Base-by-base conservation (phyloP, 2,329 filamentous ascomycete species). In the Clonostachys sp. region DNA sequence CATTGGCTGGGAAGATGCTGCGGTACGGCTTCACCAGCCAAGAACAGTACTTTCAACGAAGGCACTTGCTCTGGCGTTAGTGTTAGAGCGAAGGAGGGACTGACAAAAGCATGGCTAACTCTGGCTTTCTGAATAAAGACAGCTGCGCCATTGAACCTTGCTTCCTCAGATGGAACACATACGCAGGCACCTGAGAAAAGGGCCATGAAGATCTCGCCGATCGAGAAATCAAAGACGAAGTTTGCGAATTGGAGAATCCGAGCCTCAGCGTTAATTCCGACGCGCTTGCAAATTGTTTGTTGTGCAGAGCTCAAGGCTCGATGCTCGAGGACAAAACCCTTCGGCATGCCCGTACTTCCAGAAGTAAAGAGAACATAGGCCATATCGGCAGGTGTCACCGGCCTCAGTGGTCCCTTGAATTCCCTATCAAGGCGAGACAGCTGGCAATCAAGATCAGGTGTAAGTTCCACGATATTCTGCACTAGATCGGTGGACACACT, bases 301-400 rank as follows among this genome's bases (percentile, higher is more conserved):
- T 30, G 13, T 6, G 30, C 34, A 16, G 46, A 35, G 16, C 46
- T 44, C 16, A 48, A 9, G n/a, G 41, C 24, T 10, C 16, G 38
- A 34, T 50, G 48, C 42, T 54, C 46, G 4, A 53, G 34, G 8
- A 53, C 42, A 12, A 50, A 45, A 34, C 52, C 52, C 34, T 54
- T 54, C n/a, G 48, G 51, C 14, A 42, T 36, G 2, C 52, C 52
- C 2, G 52, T 50, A 12, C 45, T 50, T 12, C 52, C 52, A 6
- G 48, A 51, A 2, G 52, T 53, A 45, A 51, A 54, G 14, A 53
- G 38, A 5, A 53, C 33, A 34, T 53, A 54, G 12, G 50, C 51
- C 5, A 45, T 12, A 33, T 46, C 45, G 7, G 14, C 43, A 16
- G n/a, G 43, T 17, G 33, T 24, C 35, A 13, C 9, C 40, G 41